phyloP scores from a whole-genome alignment of 768 basidiomycete genomes.

The Boletus sensibilis region DNA sequence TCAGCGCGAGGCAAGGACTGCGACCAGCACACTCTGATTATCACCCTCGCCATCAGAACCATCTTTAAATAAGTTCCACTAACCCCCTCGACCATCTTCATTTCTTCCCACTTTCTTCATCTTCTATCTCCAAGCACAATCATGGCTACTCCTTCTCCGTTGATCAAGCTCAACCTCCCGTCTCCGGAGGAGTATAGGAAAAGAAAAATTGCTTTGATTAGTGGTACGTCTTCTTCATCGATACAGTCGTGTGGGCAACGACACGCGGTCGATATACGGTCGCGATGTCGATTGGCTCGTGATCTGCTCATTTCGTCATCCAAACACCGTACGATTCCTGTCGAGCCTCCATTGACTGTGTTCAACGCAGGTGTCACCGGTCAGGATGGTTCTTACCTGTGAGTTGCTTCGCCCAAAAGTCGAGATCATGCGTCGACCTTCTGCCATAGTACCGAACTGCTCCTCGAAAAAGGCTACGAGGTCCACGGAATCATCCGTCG shows the following conservation, averaged over 20 bases:
- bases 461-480: slow-evolving; percentile 84
- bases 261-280: not conserved
- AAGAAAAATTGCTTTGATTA: slow-evolving; percentile 92
- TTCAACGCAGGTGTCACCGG: slow-evolving; percentile 78
- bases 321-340: not conserved
- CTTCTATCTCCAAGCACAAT: not conserved
- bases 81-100: not conserved
- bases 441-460: slow-evolving; percentile 66
- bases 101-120: not conserved
- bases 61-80: not conserved
- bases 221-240: slow-evolving; percentile 51
- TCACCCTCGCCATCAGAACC: slow-evolving; percentile 6
- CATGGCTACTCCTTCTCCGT: slow-evolving; percentile 27
- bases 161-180: slow-evolving; percentile 58
- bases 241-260: slow-evolving; percentile 1
- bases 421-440: slow-evolving; percentile 6
- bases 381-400: slow-evolving; percentile 96
- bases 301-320: not conserved
- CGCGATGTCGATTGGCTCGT: not conserved
- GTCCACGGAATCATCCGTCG: slow-evolving; percentile 96
- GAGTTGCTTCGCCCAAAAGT: slow-evolving; percentile 31
- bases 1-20: slow-evolving; percentile 1
- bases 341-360: slow-evolving; percentile 7
- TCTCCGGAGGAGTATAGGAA: slow-evolving; percentile 80
- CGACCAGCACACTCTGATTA: not conserved